A percentile compares a stretch with the other conserved stretches of the same genome.
These are phyloP conservation scores for Stentor roeselii DNA, from an alignment of 73 alveolate species.

Conservation along the genomic window DNA sequence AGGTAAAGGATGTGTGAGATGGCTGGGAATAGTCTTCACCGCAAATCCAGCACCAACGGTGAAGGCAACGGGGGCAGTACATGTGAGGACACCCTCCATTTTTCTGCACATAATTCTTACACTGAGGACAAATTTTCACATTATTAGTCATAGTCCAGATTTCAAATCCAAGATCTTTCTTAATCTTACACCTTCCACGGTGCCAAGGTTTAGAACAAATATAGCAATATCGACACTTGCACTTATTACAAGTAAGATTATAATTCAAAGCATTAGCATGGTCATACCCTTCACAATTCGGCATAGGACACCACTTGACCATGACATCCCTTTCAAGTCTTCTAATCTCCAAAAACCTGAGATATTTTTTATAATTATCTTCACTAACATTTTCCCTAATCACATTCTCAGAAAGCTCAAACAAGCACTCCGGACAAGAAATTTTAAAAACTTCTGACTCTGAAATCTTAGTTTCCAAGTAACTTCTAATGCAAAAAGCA, in stretches of 20 bases:
- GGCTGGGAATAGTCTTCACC: constrained; percentile 3
- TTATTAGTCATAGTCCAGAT: background rate
- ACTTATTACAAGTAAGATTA: background rate
- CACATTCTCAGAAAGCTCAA: background rate
- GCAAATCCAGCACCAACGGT: constrained; percentile 19
- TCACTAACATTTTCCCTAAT: background rate
- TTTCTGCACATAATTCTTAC: background rate
- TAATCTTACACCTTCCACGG: background rate
- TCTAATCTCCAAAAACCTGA: background rate
- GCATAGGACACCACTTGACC: background rate
- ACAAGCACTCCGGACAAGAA: background rate
- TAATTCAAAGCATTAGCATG: background rate
- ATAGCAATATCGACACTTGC: background rate
- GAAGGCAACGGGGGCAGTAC: background rate
- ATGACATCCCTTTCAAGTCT: background rate
- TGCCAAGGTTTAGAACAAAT: constrained; percentile 9
- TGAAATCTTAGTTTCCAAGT: background rate
- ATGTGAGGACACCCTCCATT: constrained; percentile 14
- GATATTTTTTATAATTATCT: background rate
- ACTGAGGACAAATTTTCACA: constrained; percentile 11
- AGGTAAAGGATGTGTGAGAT: background rate
- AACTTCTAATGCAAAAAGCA: background rate
- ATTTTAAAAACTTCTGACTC: background rate
- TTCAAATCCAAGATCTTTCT: background rate
- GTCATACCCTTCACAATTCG: constrained; percentile 3